phyloP scores from a whole-genome alignment of 2,329 filamentous ascomycete genomes.

The Calonectria hawksworthii region DNA sequence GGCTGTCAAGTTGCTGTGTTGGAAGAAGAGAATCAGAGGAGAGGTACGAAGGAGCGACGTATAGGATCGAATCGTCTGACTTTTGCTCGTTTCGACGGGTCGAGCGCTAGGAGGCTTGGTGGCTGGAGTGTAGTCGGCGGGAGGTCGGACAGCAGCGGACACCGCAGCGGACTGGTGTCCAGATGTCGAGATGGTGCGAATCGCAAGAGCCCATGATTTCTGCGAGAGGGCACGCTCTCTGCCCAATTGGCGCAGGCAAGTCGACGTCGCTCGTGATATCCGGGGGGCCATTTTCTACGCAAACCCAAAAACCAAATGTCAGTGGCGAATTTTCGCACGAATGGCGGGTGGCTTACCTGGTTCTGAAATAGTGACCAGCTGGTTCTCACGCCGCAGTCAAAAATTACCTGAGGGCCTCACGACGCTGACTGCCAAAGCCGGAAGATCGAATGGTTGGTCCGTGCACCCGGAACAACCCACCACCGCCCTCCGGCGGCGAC shows the following conservation, averaged over 20 bases:
- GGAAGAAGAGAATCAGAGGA: constrained; percentile 87
- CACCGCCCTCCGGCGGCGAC: constrained; percentile 35
- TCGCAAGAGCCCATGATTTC: constrained; percentile 37
- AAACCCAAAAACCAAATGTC: not conserved
- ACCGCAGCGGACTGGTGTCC: constrained; percentile 43
- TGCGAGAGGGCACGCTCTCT: constrained; percentile 31
- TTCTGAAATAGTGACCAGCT: constrained; percentile 25
- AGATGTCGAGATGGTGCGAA: constrained; percentile 47
- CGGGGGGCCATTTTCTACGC: constrained; percentile 39
- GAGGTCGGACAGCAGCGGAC: constrained; percentile 49
- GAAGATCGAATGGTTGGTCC: constrained; percentile 19
- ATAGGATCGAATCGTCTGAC: constrained; percentile 88
- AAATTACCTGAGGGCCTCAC: constrained; percentile 34
- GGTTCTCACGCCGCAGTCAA: constrained; percentile 29
- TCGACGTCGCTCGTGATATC: constrained; percentile 36
- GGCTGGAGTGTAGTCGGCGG: constrained; percentile 68
- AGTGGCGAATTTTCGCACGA: not conserved
- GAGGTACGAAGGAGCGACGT: constrained; percentile 89
- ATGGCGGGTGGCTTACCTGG: constrained; percentile 26
- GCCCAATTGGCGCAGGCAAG: constrained; percentile 45
- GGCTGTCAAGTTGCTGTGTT: constrained; percentile 78
- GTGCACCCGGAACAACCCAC: constrained; percentile 45
- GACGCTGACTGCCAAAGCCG: constrained; percentile 24
- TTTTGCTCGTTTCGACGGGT: constrained; percentile 88
- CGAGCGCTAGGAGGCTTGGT: constrained; percentile 91